These are phyloP conservation scores for Drechslerella coelobrocha DNA, from an alignment of 2,329 filamentous ascomycete species.

Conservation along the genomic window DNA sequence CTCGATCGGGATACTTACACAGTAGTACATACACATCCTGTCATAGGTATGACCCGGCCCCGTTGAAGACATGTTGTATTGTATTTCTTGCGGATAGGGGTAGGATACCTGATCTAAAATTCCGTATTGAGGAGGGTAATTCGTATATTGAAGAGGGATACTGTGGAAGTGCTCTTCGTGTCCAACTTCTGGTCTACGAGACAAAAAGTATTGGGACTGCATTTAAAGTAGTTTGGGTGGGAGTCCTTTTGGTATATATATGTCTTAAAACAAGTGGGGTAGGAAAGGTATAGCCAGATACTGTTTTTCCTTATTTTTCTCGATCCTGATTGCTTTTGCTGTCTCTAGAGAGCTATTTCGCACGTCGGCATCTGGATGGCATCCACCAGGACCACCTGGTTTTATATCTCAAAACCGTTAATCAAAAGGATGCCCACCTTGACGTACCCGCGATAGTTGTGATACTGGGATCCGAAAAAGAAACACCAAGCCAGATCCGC, in stretches of 20 bases:
- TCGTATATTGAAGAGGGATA: constrained; percentile 30
- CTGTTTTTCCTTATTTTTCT: constrained; percentile 4
- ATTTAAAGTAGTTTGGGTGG: constrained; percentile 39
- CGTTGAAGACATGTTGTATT: constrained; percentile 29
- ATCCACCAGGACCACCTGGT: constrained; percentile 34
- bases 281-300: constrained; percentile 25
- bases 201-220: constrained; percentile 23
- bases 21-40: constrained; percentile 28
- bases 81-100: constrained; percentile 2
- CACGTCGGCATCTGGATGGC: constrained; percentile 19
- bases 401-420: constrained; percentile 32
- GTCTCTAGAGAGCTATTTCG: constrained; percentile 7
- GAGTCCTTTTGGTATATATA: constrained; percentile 30
- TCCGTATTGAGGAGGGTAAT: constrained; percentile 32
- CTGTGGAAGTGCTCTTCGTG: constrained; percentile 1
- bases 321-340: constrained; percentile 11
- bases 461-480: constrained; percentile 27
- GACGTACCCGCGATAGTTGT: constrained; percentile 23
- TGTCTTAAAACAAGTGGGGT: constrained; percentile 41
- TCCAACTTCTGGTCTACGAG: too few relatives aligned
- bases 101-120: background rate
- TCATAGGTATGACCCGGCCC: constrained; percentile 29
- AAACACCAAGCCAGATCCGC: background rate
- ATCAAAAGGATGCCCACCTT: constrained; percentile 3
- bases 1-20: constrained; percentile 26